Conservation (phyloP, 2,329 filamentous ascomycete species). For the Dactylellina leptospora region DNA sequence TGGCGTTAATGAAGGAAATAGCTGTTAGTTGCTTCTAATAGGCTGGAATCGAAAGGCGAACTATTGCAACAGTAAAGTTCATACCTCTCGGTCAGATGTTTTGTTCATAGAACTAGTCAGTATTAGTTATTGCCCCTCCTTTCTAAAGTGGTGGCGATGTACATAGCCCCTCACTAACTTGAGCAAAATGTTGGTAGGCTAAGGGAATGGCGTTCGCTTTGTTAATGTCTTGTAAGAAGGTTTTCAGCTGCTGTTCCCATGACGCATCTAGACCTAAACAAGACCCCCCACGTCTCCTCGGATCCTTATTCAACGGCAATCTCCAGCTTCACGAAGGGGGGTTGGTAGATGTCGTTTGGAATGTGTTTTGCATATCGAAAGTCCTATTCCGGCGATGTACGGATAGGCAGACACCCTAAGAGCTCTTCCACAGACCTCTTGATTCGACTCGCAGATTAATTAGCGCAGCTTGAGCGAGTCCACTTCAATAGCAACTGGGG, state of each 20-base stretch:
- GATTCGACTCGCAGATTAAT: slow-evolving; percentile 1
- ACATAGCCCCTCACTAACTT: background rate
- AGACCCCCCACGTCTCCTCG: slow-evolving; percentile 24
- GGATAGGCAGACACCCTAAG: slow-evolving; percentile 43
- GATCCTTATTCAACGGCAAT: slow-evolving; percentile 10
- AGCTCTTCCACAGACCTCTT: too few species aligned
- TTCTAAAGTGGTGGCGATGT: background rate
- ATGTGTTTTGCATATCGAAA: slow-evolving; percentile 47
- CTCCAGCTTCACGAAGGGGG: slow-evolving; percentile 9
- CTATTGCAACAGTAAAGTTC: background rate
- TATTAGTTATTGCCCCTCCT: background rate
- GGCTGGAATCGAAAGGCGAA: background rate
- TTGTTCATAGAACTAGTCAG: background rate
- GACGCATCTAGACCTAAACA: slow-evolving; percentile 21
- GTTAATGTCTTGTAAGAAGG: too few species aligned
- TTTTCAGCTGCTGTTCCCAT: slow-evolving; percentile 26
- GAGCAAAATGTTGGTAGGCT: too few species aligned
- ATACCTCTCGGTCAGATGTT: background rate
- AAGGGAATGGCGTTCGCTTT: too few species aligned
- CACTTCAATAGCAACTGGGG: slow-evolving; percentile 6
- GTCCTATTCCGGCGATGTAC: slow-evolving; percentile 48
- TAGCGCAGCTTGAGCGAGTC: background rate
- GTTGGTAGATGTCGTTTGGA: slow-evolving; percentile 35
- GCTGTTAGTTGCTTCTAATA: too few species aligned
- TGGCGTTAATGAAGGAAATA: too few species aligned